Percentiles rank a stretch among this genome's conserved stretches.
phyloP scores from a whole-genome alignment of 768 basidiomycete genomes.

The Leccinum uliginosum region DNA sequence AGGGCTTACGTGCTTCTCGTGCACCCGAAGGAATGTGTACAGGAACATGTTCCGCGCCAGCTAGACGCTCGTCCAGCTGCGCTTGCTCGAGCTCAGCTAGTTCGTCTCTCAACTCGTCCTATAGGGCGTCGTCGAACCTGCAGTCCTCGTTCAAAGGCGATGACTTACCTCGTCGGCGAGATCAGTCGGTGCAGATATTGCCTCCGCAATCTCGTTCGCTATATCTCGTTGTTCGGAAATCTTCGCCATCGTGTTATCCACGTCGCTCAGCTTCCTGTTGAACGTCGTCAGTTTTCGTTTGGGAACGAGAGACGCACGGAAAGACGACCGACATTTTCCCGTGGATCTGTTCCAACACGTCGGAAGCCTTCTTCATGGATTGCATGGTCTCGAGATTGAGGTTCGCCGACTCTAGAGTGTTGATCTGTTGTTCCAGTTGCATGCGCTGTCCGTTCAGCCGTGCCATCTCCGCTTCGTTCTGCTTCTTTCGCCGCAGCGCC shows the following conservation, averaged over 20 bases:
- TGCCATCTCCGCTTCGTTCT: slow-evolving; percentile 81
- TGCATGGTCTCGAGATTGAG: slow-evolving; percentile 96
- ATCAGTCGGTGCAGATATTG: slow-evolving; percentile 71
- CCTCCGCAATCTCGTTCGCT: slow-evolving; percentile 87
- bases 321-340: slow-evolving; percentile 68
- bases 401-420: slow-evolving; percentile 95
- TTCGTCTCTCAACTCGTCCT: slow-evolving; percentile 79
- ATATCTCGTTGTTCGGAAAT: slow-evolving; percentile 90
- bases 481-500: slow-evolving; percentile 92
- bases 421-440: slow-evolving; percentile 94
- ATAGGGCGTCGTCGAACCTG: slow-evolving; percentile 6
- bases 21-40: slow-evolving; percentile 72
- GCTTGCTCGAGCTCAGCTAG: slow-evolving; percentile 87
- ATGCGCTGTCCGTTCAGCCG: slow-evolving; percentile 78
- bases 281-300: neutral
- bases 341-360: slow-evolving; percentile 87
- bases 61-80: slow-evolving; percentile 77
- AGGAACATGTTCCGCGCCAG: slow-evolving; percentile 86
- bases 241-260: slow-evolving; percentile 82
- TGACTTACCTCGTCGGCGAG: slow-evolving; percentile 70
- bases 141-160: neutral
- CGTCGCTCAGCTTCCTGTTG: slow-evolving; percentile 75
- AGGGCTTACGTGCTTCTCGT: slow-evolving; percentile 47
- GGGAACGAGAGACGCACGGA: neutral
- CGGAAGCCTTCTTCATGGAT: slow-evolving; percentile 94